Evolutionary conservation across 2,329 filamentous ascomycete genomes (phyloP).

Genomic region (Nothopassalora personata): DNA sequence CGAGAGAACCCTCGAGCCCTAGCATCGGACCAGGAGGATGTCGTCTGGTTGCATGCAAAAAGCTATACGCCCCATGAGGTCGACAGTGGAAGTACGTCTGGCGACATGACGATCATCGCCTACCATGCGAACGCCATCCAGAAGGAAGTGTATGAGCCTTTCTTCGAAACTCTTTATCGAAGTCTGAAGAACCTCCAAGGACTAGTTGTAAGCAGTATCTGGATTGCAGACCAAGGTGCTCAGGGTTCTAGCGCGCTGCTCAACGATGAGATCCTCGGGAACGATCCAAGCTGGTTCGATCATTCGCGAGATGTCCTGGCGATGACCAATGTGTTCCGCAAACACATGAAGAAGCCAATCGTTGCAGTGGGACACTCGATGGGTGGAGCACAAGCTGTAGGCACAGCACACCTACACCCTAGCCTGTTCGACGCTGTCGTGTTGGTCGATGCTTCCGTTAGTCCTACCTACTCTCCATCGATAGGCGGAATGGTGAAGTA

Average conservation of each 20-base stretch:
- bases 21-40: conserved; percentile 5
- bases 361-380: conserved; percentile 83
- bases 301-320: conserved; percentile 75
- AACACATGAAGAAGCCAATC: conserved; percentile 70
- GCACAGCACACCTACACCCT: conserved; percentile 3
- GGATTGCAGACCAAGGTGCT: conserved; percentile 82
- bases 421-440: conserved; percentile 7
- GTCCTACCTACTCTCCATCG: too few relatives aligned
- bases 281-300: conserved; percentile 78
- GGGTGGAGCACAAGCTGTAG: conserved; percentile 49
- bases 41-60: conserved; percentile 50
- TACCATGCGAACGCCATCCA: conserved; percentile 87
- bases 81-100: conserved; percentile 55
- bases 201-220: conserved; percentile 71
- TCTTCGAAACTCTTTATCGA: conserved; percentile 73
- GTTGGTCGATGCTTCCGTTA: conserved; percentile 6
- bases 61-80: conserved; percentile 63
- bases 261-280: conserved; percentile 69
- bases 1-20: conserved; percentile 2
- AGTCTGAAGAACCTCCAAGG: conserved; percentile 52
- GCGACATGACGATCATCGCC: conserved; percentile 79
- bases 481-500: not conserved
- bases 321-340: conserved; percentile 74
- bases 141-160: conserved; percentile 53
- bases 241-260: conserved; percentile 72